Evolutionary conservation across 2,329 filamentous ascomycete species (phyloP), one percentile per base, ranked within the genome.

Genomic region (Pezicula radicicola): DNA sequence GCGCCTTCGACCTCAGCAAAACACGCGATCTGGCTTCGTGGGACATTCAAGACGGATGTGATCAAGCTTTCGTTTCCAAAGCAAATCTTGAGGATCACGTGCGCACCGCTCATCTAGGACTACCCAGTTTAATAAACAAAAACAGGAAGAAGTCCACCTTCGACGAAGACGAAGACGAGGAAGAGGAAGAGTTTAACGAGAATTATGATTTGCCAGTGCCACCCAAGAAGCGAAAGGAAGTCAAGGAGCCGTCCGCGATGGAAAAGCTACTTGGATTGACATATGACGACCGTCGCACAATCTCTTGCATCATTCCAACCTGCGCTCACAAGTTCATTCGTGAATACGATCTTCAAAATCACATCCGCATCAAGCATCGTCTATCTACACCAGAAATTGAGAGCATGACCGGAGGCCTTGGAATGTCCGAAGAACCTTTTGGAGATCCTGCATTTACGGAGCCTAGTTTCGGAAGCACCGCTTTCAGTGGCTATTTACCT

Each of bases 11-110:
- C 59, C 72, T 91, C 1, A 74, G 72, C 8, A 67, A 71, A 5
- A 77, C 74, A n/a, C 74, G 75, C 7, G 83, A 82, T 42, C 71
- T 94, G 2, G 70, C 73, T 9, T 74, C 70, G 6, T 96, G 91
- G 87, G 75, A 81, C 51, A 79, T 77, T 19, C 70, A 77, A 9
- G 76, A 84, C 47, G 89, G 87, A 15, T 97, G 93, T 64, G 88
- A 87, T 2, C 81, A 84, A 55, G 79, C 80, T 35, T 94, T 95
- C 63, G 81, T 82, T 53, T 88, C 87, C 55, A 96, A 95, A 68
- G 79, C 83, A 16, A 84, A 84, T 28, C 78, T 97, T 0, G 88
- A 93, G 67, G 88, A 94, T 59, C 93, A 97, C 66, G 79, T 97
- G 42, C 85, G 89, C 18, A 91, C 87, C 45, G 81, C 89, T 19